A percentile compares a stretch with the other conserved stretches of the same genome.
phyloP scores from a whole-genome alignment of 2,329 filamentous ascomycete species.

The Elsinoe arachidis region DNA sequence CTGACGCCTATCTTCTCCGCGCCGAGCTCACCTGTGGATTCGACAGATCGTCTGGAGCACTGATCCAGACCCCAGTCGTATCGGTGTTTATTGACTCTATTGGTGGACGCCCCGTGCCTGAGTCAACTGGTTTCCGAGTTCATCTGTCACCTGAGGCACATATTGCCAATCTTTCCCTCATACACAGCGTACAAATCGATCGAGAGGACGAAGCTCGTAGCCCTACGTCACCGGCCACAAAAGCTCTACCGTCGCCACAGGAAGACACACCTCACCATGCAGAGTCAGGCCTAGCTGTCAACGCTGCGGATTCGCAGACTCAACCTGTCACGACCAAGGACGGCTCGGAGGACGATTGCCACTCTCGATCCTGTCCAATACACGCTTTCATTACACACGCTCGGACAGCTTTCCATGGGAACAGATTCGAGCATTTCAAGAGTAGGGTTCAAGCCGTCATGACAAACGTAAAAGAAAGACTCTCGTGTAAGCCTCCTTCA shows the following conservation, averaged over 20 bases:
- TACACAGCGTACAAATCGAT: not conserved
- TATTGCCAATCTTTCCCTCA: conserved; percentile 14
- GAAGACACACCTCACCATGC: not conserved
- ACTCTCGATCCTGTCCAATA: not conserved
- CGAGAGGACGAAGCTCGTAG: not conserved
- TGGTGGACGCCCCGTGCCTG: not conserved
- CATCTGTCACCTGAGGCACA: not conserved
- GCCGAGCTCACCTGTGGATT: not conserved
- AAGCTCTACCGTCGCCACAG: not conserved
- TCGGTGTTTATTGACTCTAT: conserved; percentile 1
- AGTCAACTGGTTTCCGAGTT: conserved; percentile 1
- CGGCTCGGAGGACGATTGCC: not conserved
- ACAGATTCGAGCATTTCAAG: not conserved
- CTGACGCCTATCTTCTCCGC: not conserved
- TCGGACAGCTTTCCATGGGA: not conserved
- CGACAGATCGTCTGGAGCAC: not conserved
- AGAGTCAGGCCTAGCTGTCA: not conserved
- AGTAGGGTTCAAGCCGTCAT: not conserved
- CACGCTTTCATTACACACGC: not conserved
- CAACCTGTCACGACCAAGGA: too few relatives aligned
- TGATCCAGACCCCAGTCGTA: not conserved
- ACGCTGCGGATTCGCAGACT: not conserved
- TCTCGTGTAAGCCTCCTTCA: not conserved
- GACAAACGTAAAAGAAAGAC: not conserved
- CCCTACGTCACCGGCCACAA: not conserved